Conservation (phyloP, 2,329 filamentous ascomycete species). For the Aspergillus fumigatus region DNA sequence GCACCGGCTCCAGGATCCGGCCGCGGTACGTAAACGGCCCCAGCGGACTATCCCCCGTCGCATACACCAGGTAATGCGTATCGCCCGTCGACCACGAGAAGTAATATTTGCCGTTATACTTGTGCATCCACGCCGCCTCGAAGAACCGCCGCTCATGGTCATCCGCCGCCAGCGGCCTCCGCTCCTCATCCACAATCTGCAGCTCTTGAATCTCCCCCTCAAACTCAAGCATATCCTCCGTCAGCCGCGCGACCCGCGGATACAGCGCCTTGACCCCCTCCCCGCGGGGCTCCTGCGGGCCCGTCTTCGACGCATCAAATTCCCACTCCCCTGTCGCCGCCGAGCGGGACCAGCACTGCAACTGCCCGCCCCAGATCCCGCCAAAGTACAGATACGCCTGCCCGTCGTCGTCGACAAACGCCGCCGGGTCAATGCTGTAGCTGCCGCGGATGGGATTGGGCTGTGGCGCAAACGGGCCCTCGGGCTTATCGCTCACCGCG, state of each 20-base stretch:
- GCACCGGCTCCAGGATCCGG: slow-evolving; percentile 67
- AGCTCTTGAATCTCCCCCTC: slow-evolving; percentile 54
- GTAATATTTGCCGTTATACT: slow-evolving; percentile 65
- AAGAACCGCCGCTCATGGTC: slow-evolving; percentile 75
- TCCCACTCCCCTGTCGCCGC: slow-evolving; percentile 38
- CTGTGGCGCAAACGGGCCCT: slow-evolving; percentile 67
- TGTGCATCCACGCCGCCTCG: slow-evolving; percentile 77
- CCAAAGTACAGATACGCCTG: slow-evolving; percentile 69
- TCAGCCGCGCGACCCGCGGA: slow-evolving; percentile 63
- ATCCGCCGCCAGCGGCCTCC: slow-evolving; percentile 56
- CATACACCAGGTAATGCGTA: slow-evolving; percentile 70
- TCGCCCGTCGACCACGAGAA: slow-evolving; percentile 76
- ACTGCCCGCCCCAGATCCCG: slow-evolving; percentile 74
- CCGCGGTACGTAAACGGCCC: slow-evolving; percentile 72
- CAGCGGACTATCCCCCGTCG: slow-evolving; percentile 58
- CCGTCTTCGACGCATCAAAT: slow-evolving; percentile 54
- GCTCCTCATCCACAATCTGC: slow-evolving; percentile 60
- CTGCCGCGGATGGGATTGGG: slow-evolving; percentile 61
- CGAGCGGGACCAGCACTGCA: slow-evolving; percentile 69
- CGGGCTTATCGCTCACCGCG: slow-evolving; percentile 58
- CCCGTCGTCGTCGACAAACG: slow-evolving; percentile 66
- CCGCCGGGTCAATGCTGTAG: slow-evolving; percentile 73
- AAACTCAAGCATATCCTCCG: slow-evolving; percentile 63
- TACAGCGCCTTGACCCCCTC: slow-evolving; percentile 55
- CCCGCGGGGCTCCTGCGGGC: slow-evolving; percentile 57